A percentile compares a stretch with the other conserved stretches of the same genome.
Conservation (phyloP, 768 basidiomycete genomes). For the Tulasnella calospora region DNA sequence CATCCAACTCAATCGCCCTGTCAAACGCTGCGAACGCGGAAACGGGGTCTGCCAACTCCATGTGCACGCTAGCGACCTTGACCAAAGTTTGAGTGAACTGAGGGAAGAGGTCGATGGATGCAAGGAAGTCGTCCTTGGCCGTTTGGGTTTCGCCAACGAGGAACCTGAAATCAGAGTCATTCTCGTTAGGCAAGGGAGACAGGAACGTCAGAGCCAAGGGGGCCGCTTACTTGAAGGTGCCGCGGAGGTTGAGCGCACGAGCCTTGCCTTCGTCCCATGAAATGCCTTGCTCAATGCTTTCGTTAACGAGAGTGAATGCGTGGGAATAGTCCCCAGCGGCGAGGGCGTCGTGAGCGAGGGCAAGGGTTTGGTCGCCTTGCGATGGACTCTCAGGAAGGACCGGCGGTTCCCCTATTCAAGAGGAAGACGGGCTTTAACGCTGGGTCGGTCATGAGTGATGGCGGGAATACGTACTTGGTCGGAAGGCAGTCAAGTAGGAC, state of each 20-base stretch:
- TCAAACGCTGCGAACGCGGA: conserved; percentile 90
- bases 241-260: conserved; percentile 86
- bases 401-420: conserved; percentile 55
- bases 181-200: background rate
- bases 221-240: conserved; percentile 81
- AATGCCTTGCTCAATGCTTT: conserved; percentile 81
- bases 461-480: conserved; percentile 57
- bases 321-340: conserved; percentile 80
- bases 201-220: background rate
- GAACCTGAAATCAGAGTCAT: conserved; percentile 52
- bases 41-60: conserved; percentile 83
- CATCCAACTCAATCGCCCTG: conserved; percentile 73
- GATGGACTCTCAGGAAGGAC: conserved; percentile 66
- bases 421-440: background rate
- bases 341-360: conserved; percentile 76
- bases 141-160: conserved; percentile 75
- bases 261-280: conserved; percentile 70
- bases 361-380: conserved; percentile 77
- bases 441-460: too few species aligned
- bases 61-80: conserved; percentile 94
- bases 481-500: conserved; percentile 96
- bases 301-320: conserved; percentile 71
- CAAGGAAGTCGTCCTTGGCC: conserved; percentile 77
- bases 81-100: conserved; percentile 82
- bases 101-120: conserved; percentile 63